Base-by-base conservation (phyloP, 129 eudicot species). In the Tanacetum coccineum region DNA sequence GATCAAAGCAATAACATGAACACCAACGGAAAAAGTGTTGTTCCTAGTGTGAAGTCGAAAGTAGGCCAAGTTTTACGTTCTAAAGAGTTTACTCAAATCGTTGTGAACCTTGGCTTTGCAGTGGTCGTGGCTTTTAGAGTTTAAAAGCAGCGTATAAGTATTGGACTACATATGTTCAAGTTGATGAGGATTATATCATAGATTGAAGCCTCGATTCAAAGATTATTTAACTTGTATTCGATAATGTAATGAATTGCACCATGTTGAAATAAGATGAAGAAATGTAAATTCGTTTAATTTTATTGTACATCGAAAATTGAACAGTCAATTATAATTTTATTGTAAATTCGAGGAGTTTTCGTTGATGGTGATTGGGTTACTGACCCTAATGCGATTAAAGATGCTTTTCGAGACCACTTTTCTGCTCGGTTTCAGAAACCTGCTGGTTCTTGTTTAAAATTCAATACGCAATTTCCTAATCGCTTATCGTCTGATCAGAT, bases 61-160 rank as follows among this genome's bases (percentile, higher is more conserved):
- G 76, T 9, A 36, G 56, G 53, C 6, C 10, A 22, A 0, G 53
- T 76, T 64, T 49, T 21, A 9, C 72, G 55, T 46, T 69, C 55
- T 36, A 76, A 67, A 52, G 53, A 45, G 30, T 58, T 18, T 39
- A 64, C 63, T 7, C 69, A 71, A 21, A 46, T 57, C 59, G 9
- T 44, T 53, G 68, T 74, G 74, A 62, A 71, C 22, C 59, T 73
- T 70, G 91, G 78, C 19, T 68, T 79, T 70, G 81, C 64, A 6
- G 60, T 68, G 39, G 50, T 69, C 18, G 71, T 55, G n/a, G 79
- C 81, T 3, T 57, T 81, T 51, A 69, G 84, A 50, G 60, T 65
- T 51, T 85, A 79, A 53, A 66, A 62, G 1, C n/a, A n/a, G 63
- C 67, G 0, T 79, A 79, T 64, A 82, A 56, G 7, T 85, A 65